Evolutionary conservation across 257 asterid species (phyloP).

Genomic region (Solanum arcanum): DNA sequence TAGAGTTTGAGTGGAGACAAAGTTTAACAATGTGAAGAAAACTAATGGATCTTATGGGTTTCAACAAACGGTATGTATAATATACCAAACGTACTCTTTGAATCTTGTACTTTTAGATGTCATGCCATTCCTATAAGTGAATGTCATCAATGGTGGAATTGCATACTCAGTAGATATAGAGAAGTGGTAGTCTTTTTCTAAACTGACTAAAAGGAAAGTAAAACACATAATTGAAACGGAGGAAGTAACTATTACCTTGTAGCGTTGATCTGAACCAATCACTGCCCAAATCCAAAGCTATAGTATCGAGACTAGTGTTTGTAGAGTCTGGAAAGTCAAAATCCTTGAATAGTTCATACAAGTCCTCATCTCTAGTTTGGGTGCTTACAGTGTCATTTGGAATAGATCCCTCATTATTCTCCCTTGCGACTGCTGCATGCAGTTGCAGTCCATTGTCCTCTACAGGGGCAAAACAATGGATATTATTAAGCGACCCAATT

Average conservation of each 20-base stretch:
- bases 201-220: neutral
- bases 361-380: neutral
- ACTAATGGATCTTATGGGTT: neutral
- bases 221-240: neutral
- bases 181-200: neutral
- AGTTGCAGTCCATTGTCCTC: neutral
- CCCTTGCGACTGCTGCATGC: neutral
- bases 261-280: neutral
- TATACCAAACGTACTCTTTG: neutral
- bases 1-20: neutral
- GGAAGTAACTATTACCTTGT: neutral
- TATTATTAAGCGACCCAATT: neutral
- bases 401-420: neutral
- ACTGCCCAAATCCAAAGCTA: neutral
- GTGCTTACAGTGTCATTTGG: neutral
- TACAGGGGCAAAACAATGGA: neutral
- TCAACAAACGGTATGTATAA: neutral
- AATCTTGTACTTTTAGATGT: neutral
- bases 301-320: neutral
- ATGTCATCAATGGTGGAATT: neutral
- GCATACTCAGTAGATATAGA: neutral
- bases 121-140: neutral
- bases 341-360: neutral
- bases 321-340: neutral
- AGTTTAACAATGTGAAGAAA: neutral